phyloP scores from a whole-genome alignment of 441 rosid species.

The Lepidium campestre region DNA sequence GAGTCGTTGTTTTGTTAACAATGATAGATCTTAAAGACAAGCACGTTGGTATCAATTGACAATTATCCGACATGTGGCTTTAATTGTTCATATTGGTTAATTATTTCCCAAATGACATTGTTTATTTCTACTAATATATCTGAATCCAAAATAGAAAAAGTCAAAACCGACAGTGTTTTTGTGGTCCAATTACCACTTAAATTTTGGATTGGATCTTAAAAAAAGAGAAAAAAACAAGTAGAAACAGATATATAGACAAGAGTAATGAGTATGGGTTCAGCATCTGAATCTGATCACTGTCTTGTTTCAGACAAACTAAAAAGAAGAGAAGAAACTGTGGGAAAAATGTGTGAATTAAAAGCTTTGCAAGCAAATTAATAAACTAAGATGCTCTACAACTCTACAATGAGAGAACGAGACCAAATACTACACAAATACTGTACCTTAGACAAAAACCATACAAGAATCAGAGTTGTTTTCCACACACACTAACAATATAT shows the following conservation, averaged over 20 bases:
- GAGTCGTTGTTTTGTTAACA: neutral
- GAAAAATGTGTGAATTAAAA: neutral
- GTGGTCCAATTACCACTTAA: constrained; percentile 9
- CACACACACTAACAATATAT: constrained; percentile 13
- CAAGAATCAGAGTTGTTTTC: constrained; percentile 7
- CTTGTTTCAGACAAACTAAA: neutral
- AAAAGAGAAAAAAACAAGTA: neutral
- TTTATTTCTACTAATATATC: neutral
- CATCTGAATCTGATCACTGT: neutral
- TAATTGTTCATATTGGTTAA: neutral
- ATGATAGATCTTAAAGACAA: constrained; percentile 20
- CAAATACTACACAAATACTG: constrained; percentile 26
- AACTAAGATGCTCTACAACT: constrained; percentile 19
- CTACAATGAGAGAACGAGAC: constrained; percentile 25
- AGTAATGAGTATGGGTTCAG: neutral
- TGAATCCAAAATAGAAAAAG: neutral
- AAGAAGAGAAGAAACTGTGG: neutral
- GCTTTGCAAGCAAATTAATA: constrained; percentile 4
- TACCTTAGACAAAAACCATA: constrained; percentile 16
- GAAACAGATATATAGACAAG: neutral
- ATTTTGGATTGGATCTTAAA: neutral
- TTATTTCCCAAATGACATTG: neutral
- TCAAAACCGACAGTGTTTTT: constrained; percentile 6
- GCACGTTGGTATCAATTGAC: constrained; percentile 1
- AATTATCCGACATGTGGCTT: constrained; percentile 1